Conservation (phyloP, 495 filamentous ascomycete genomes). For the Neurospora cerealis region DNA sequence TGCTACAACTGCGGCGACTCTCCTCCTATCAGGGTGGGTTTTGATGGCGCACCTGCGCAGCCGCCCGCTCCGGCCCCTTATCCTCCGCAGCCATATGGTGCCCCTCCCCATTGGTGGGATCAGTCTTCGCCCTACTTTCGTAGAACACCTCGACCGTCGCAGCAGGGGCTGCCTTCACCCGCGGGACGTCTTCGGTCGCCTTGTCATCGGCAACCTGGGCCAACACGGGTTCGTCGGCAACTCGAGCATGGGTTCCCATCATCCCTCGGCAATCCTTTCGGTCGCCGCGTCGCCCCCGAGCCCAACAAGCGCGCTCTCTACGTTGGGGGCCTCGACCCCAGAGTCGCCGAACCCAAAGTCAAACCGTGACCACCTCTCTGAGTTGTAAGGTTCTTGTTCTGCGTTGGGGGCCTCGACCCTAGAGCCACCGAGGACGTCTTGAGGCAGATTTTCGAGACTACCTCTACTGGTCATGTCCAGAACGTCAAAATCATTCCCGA, state of each 20-base stretch:
- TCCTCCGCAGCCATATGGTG: constrained; percentile 4
- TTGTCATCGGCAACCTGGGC: background rate
- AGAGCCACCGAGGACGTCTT: constrained; percentile 93
- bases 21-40: constrained; percentile 40
- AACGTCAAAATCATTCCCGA: constrained; percentile 99
- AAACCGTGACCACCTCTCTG: too few species aligned
- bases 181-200: background rate
- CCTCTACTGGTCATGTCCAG: constrained; percentile 94
- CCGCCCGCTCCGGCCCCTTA: constrained; percentile 25
- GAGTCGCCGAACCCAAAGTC: constrained; percentile 38
- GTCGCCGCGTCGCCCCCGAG: constrained; percentile 88
- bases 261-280: constrained; percentile 30
- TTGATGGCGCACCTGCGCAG: constrained; percentile 33
- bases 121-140: background rate
- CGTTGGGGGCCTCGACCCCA: constrained; percentile 87
- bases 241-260: background rate
- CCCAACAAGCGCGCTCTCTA: constrained; percentile 98
- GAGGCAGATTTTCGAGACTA: constrained; percentile 97
- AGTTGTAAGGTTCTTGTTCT: constrained; percentile 34
- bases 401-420: constrained; percentile 90
- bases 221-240: background rate
- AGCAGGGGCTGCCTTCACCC: background rate
- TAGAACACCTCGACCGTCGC: background rate
- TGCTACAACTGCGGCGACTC: background rate
- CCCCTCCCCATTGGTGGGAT: constrained; percentile 3